These are phyloP conservation scores for Reutealis trisperma DNA, from an alignment of 345 rosid species.

Conservation along the genomic window DNA sequence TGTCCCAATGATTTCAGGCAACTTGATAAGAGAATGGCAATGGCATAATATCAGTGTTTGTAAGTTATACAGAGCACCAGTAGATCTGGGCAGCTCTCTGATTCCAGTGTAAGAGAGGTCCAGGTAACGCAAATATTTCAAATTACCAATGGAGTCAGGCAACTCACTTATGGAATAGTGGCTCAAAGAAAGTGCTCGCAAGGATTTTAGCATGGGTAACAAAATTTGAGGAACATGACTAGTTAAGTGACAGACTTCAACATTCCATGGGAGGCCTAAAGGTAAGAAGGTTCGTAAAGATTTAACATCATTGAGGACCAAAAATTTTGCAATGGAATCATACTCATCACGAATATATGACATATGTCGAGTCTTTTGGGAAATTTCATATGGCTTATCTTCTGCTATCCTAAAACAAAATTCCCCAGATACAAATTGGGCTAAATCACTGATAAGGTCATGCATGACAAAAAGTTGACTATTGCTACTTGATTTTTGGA, in stretches of 20 bases:
- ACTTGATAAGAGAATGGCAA: constrained; percentile 3
- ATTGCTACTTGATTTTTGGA: background rate
- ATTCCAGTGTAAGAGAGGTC: background rate
- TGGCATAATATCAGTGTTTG: constrained; percentile 10
- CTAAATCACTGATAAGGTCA: background rate
- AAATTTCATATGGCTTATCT: background rate
- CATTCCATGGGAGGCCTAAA: background rate
- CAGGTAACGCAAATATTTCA: background rate
- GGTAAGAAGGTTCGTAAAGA: too few species aligned
- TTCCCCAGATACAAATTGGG: constrained; percentile 15
- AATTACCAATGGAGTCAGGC: background rate
- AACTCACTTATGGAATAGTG: background rate
- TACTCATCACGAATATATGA: too few species aligned
- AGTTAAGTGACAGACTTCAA: too few species aligned
- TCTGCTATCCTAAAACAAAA: background rate
- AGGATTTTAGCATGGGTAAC: too few species aligned
- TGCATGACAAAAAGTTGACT: background rate
- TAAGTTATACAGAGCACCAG: constrained; percentile 13
- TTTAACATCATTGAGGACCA: too few species aligned
- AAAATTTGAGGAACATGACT: background rate
- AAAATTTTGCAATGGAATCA: too few species aligned
- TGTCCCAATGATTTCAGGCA: constrained; percentile 17
- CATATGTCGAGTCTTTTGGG: too few species aligned
- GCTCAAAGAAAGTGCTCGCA: too few species aligned
- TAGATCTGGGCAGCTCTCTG: background rate